Evolutionary conservation across 2,329 filamentous ascomycete genomes (phyloP).

Genomic region (Monosporascus sp.): DNA sequence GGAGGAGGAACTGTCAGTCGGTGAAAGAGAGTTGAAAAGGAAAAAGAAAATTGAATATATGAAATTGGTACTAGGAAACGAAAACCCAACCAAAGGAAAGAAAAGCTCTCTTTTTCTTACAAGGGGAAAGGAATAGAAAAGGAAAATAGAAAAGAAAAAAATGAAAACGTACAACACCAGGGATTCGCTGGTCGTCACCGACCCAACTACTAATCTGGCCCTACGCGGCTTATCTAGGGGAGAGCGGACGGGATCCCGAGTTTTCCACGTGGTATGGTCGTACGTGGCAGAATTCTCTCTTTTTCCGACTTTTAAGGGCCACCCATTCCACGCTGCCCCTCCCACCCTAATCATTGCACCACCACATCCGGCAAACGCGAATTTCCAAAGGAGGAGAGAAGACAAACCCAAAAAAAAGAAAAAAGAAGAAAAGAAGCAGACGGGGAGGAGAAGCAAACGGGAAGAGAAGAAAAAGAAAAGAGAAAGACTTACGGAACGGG

Average conservation of each 20-base stretch:
- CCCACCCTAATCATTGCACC: background rate
- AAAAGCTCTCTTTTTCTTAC: too few species aligned
- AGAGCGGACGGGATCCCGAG: conserved; percentile 19
- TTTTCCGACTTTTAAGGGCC: conserved; percentile 7
- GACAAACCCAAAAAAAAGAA: too few species aligned
- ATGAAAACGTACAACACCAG: conserved; percentile 13
- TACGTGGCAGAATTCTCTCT: conserved; percentile 6
- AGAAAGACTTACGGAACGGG: conserved; percentile 40
- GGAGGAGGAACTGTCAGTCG: conserved; percentile 1
- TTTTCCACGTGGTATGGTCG: conserved; percentile 15
- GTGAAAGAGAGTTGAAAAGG: background rate
- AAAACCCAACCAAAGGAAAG: background rate
- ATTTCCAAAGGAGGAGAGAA: background rate
- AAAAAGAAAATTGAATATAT: background rate
- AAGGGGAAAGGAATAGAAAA: too few species aligned
- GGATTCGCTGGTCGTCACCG: conserved; percentile 9
- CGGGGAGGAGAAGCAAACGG: background rate
- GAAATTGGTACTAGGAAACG: background rate
- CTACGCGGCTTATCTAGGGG: conserved; percentile 15
- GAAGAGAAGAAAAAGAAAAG: background rate
- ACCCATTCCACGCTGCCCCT: background rate
- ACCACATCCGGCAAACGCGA: background rate
- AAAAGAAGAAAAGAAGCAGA: background rate
- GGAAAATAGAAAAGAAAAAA: too few species aligned
- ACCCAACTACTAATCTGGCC: conserved; percentile 8